A percentile compares a stretch with the other conserved stretches of the same genome.
Conservation (phyloP, 441 rosid species). For the Dalechampia spathulata region DNA sequence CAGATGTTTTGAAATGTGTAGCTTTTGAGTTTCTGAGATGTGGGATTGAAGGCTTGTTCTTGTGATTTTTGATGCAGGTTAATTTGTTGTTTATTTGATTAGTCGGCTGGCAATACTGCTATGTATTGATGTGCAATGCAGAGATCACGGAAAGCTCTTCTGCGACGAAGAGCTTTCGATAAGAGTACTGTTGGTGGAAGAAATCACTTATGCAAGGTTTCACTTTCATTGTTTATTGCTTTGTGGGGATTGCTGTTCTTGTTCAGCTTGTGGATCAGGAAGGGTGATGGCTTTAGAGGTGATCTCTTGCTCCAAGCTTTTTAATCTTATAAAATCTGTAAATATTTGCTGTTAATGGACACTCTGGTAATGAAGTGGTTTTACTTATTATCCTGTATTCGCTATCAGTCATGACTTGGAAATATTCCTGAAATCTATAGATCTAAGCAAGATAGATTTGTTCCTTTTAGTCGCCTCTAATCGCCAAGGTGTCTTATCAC, state of each 20-base stretch:
- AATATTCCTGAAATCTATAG: too few relatives aligned
- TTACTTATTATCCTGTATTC: too few relatives aligned
- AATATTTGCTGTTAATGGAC: too few relatives aligned
- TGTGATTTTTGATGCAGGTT: constrained; percentile 11
- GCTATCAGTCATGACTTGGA: too few relatives aligned
- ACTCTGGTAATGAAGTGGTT: too few relatives aligned
- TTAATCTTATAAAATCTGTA: neutral
- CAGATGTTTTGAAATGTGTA: neutral
- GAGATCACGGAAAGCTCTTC: constrained; percentile 88
- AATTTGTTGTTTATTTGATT: neutral
- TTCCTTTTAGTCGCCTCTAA: too few relatives aligned
- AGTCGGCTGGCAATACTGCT: neutral
- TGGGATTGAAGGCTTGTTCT: neutral
- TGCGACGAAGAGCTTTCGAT: constrained; percentile 54
- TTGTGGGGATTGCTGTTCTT: constrained; percentile 71
- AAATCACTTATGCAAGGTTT: constrained; percentile 48
- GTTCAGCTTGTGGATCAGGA: constrained; percentile 58
- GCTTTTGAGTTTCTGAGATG: neutral
- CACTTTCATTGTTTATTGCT: constrained; percentile 60
- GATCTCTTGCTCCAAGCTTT: neutral
- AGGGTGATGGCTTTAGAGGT: constrained; percentile 58
- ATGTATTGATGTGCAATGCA: constrained; percentile 83
- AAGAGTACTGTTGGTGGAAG: constrained; percentile 29
- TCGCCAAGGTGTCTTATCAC: too few relatives aligned
- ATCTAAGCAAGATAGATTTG: too few relatives aligned